phyloP scores from a whole-genome alignment of 371 early-diverging fungal species.

The Mortierella polycephala region DNA sequence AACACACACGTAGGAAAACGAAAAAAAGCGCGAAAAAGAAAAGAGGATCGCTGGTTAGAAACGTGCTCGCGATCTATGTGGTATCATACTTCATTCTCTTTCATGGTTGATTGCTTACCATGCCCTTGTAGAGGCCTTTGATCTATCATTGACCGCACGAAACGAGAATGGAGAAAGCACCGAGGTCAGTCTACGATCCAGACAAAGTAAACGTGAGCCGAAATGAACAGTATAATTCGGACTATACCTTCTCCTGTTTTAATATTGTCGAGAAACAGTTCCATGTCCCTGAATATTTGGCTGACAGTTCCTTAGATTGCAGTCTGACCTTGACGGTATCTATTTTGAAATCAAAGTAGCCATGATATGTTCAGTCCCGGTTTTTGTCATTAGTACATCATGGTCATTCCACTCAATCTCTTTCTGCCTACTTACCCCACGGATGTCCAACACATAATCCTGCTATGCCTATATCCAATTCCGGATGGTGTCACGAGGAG shows the following conservation, averaged over 20 bases:
- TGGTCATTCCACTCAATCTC: background rate
- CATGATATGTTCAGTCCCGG: background rate
- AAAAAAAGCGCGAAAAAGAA: too few species aligned
- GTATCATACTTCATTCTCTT: too few species aligned
- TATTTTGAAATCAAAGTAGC: slow-evolving; percentile 8
- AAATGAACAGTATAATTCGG: slow-evolving; percentile 5
- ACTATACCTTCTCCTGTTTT: slow-evolving; percentile 67
- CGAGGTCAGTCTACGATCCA: too few species aligned
- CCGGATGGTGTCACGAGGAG: slow-evolving; percentile 1
- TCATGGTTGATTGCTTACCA: too few species aligned
- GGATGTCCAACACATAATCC: slow-evolving; percentile 75
- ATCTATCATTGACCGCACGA: background rate
- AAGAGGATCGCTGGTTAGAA: too few species aligned
- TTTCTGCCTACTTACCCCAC: slow-evolving; percentile 60
- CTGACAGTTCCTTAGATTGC: slow-evolving; percentile 63
- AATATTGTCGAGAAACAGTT: slow-evolving; percentile 69
- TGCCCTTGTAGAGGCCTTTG: background rate
- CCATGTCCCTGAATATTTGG: slow-evolving; percentile 69
- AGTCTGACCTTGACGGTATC: slow-evolving; percentile 67
- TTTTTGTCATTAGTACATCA: background rate
- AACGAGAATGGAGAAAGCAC: too few species aligned
- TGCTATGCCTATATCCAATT: slow-evolving; percentile 60
- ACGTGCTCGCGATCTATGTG: too few species aligned
- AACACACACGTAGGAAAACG: background rate
- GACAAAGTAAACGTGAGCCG: too few species aligned